Evolutionary conservation across 2,329 filamentous ascomycete genomes (phyloP).

Genomic region (Cladorrhinum sp.): DNA sequence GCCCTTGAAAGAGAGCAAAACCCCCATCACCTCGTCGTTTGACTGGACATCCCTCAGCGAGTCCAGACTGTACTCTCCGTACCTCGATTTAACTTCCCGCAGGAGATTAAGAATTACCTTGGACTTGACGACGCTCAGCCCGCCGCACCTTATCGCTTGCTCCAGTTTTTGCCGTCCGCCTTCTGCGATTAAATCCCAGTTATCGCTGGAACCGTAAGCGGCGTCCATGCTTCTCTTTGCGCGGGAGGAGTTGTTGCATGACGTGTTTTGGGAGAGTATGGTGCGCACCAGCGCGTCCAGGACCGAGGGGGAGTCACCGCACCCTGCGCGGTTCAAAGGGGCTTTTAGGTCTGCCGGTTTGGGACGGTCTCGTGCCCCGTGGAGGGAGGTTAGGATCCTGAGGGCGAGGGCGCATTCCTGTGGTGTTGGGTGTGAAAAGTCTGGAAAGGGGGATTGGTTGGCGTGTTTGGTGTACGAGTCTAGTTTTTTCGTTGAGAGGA

Average conservation of each 20-base stretch:
- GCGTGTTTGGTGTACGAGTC: constrained; percentile 42
- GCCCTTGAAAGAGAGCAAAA: constrained; percentile 49
- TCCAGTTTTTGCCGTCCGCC: constrained; percentile 42
- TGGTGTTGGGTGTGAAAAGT: constrained; percentile 62
- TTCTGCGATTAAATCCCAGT: constrained; percentile 41
- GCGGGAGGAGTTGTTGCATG: constrained; percentile 53
- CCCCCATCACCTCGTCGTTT: constrained; percentile 48
- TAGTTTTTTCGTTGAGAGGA: constrained; percentile 36
- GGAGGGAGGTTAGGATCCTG: constrained; percentile 58
- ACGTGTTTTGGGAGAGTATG: constrained; percentile 54
- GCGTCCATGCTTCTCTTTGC: constrained; percentile 52
- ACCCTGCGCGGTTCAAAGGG: constrained; percentile 63
- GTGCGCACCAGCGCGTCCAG: constrained; percentile 53
- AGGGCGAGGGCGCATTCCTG: constrained; percentile 69
- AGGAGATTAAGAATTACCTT: constrained; percentile 68
- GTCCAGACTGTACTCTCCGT: constrained; percentile 47
- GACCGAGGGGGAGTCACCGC: constrained; percentile 49
- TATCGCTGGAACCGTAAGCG: constrained; percentile 42
- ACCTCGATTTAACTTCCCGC: constrained; percentile 53
- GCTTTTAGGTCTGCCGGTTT: constrained; percentile 51
- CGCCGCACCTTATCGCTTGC: constrained; percentile 67
- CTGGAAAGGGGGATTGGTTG: constrained; percentile 60
- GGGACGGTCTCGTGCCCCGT: constrained; percentile 63
- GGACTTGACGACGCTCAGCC: constrained; percentile 69
- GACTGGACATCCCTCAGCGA: constrained; percentile 41